Percentiles rank a stretch among this genome's conserved stretches.
These are phyloP conservation scores for Pythium rishiriense DNA, from an alignment of 352 stramenopile species.

Conservation along the genomic window DNA sequence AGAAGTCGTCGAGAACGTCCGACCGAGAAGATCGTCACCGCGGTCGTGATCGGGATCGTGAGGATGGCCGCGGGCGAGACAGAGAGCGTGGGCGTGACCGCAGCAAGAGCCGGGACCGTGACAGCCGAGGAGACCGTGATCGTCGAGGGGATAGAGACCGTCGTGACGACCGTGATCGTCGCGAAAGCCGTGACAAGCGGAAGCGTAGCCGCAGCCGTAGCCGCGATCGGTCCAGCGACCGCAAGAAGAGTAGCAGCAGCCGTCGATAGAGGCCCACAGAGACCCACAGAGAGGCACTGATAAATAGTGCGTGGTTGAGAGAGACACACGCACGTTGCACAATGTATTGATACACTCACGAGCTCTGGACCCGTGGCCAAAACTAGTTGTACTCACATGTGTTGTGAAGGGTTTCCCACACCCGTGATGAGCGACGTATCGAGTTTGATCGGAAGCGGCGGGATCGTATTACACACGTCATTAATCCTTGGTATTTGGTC, in stretches of 20 bases:
- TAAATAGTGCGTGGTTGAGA: too few relatives aligned
- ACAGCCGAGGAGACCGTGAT: constrained; percentile 24
- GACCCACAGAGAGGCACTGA: neutral
- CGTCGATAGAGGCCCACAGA: constrained; percentile 10
- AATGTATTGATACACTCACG: neutral
- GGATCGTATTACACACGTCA: constrained; percentile 62
- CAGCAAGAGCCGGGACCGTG: constrained; percentile 10
- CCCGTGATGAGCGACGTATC: constrained; percentile 61
- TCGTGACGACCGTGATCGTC: constrained; percentile 6
- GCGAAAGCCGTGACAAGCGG: constrained; percentile 13
- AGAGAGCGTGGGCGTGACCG: constrained; percentile 13
- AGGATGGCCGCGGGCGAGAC: constrained; percentile 19
- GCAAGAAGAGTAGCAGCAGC: constrained; percentile 22
- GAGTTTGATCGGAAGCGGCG: constrained; percentile 60
- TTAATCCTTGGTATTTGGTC: constrained; percentile 35
- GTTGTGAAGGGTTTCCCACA: constrained; percentile 10
- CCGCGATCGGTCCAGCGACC: constrained; percentile 31
- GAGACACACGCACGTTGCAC: neutral
- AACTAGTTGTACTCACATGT: neutral
- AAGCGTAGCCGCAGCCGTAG: constrained; percentile 36
- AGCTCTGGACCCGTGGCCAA: neutral
- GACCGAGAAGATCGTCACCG: constrained; percentile 11
- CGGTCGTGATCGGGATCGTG: constrained; percentile 15
- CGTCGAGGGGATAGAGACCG: constrained; percentile 27
- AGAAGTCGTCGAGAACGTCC: constrained; percentile 2